These are phyloP conservation scores for Willaertia magna DNA, from an alignment of 208 protist species.

Conservation along the genomic window DNA sequence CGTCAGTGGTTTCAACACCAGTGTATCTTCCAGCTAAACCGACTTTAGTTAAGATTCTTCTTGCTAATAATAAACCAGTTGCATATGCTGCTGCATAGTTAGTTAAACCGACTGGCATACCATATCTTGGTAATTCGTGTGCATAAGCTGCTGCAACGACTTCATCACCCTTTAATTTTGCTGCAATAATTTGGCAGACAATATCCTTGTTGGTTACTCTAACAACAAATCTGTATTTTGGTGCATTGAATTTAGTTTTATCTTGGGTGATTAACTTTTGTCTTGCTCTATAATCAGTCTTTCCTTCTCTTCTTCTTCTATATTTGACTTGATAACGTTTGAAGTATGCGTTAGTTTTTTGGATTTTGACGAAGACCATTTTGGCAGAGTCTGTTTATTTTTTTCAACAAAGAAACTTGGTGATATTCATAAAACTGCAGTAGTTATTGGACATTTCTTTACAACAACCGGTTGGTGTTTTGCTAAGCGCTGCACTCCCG, in stretches of 20 bases:
- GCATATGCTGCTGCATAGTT: constrained; percentile 95
- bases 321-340: constrained; percentile 96
- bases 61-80: constrained; percentile 91
- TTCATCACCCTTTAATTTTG: constrained; percentile 86
- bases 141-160: constrained; percentile 84
- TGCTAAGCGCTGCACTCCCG: no score
- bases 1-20: constrained; percentile 72
- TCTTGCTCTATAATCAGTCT: constrained; percentile 96
- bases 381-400: no score
- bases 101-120: constrained; percentile 85
- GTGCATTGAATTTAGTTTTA: constrained; percentile 96
- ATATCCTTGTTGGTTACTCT: constrained; percentile 92
- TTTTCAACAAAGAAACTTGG: no score
- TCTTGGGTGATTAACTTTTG: constrained; percentile 88
- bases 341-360: constrained; percentile 76
- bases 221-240: constrained; percentile 95
- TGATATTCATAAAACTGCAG: no score
- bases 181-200: constrained; percentile 87
- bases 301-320: constrained; percentile 88
- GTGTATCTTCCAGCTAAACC: constrained; percentile 78
- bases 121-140: constrained; percentile 90
- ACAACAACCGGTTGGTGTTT: no score
- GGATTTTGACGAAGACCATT: constrained; percentile 17
- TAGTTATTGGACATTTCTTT: no score
- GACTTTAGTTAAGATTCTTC: constrained; percentile 86